Percentiles rank a stretch among this genome's conserved stretches.
Conservation (phyloP, 2,329 filamentous ascomycete genomes). For the Fusarium udum region DNA sequence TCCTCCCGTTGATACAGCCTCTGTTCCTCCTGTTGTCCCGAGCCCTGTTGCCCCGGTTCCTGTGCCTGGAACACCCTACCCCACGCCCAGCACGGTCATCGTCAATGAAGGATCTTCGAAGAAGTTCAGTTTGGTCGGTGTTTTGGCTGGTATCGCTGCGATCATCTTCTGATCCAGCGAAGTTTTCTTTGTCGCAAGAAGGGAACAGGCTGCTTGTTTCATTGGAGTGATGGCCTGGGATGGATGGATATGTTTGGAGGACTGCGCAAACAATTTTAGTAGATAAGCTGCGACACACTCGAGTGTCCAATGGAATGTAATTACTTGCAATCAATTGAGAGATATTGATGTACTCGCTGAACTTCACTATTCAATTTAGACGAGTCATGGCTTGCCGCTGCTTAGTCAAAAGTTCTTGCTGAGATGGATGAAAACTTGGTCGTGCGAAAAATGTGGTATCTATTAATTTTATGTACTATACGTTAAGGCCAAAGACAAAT, state of each 20-base stretch:
- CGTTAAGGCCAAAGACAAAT: neutral
- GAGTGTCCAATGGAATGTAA: constrained; percentile 10
- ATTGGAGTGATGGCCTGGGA: neutral
- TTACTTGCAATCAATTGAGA: constrained; percentile 10
- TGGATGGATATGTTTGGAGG: neutral
- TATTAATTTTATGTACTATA: constrained; percentile 11
- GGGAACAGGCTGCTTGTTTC: neutral
- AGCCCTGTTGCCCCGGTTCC: neutral
- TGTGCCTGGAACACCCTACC: constrained; percentile 7
- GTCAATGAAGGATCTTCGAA: constrained; percentile 31
- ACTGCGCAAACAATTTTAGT: neutral
- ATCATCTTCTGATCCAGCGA: constrained; percentile 19
- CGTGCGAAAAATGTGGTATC: constrained; percentile 20
- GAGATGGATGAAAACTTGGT: neutral
- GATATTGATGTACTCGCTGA: neutral
- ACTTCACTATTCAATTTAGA: neutral
- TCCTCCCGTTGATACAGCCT: neutral
- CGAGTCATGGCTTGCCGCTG: neutral
- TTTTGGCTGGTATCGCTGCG: constrained; percentile 36
- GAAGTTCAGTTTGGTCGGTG: constrained; percentile 28
- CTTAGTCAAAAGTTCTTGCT: neutral
- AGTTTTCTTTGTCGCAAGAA: neutral
- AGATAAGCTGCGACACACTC: neutral
- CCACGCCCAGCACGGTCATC: constrained; percentile 19
- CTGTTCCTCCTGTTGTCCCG: neutral